Evolutionary conservation across 2,329 filamentous ascomycete species (phyloP), one percentile per base, ranked within the genome.

Genomic region (Geosmithia flava): DNA sequence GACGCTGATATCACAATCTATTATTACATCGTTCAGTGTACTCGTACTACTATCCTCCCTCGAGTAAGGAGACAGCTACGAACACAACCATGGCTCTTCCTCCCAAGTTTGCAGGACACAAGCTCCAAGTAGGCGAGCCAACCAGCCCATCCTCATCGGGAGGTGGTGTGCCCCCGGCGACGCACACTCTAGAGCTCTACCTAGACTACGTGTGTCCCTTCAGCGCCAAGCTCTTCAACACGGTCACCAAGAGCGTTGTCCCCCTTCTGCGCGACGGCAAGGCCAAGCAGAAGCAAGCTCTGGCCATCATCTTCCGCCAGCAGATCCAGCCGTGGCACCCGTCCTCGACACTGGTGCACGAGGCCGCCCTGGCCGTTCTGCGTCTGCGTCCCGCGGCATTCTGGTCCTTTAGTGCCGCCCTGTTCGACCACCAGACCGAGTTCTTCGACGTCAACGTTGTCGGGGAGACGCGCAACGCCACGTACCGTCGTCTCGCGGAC

Each of bases 311-410:
- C 59, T 87, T 96, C 72, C 84, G 90, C 46, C 90, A 91, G 63
- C 89, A 95, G 63, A 80, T 96, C 58, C 89, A 95, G 69, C 88
- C 89, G 15, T 95, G 91, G 91, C 90, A 97, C 68, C 91, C 91
- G 2, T 88, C 85, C 19, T 89, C 81, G 41, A 89, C 85, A 7
- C 74, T 89, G 11, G 73, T 78, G 49, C 87, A 91, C 69, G 91
- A 97, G 74, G 85, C 89, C 30, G 90, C 73, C 3, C 76, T 88
- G 30, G 91, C 89, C 2, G 87, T 96, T 1, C 74, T 91, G 55
- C 77, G 76, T 47, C 65, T 87, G 7, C 70, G 79, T 2, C 83
- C 86, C 0, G 70, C 74, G 17, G 81, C 80, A 54, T 97, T 94
- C 74, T 95, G 84, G 81, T 71, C 75, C 16, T 96, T 91, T 65